Base-by-base conservation (phyloP, 768 basidiomycete species). In the Chalciporus pseudorubinellus region DNA sequence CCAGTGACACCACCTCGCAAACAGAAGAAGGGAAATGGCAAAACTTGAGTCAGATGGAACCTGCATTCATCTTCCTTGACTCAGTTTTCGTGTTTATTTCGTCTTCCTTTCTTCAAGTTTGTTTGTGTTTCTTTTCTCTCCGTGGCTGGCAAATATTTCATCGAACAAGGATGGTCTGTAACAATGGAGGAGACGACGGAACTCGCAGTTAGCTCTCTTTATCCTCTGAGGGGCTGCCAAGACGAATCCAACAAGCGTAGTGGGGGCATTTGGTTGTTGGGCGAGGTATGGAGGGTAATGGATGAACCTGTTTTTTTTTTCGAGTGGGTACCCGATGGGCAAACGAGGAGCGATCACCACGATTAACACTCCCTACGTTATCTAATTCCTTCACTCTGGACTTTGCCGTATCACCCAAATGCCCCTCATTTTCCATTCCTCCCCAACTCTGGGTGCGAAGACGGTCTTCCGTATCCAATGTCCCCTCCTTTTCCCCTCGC, bases 1-100 rank as follows among this genome's bases (percentile, higher is more conserved):
- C 92, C 89, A 6, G 88, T 95, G 61, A 98, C 95, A 58, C 94
- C 94, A 56, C 95, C 95, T 55, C 90, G 95, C 72, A 97, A 95
- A 80, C 85, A 87, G 75, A 95, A 94, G 88, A 95, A 95, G 84
- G 93, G 93, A 79, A 91, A 89, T 62, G 83, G 76, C 75, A 90
- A 89, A 79, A 81, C 74, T 67, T 74, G 33, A 71, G 68, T 54
- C 48, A 58, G 66, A 55, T 58, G 58, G 62, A 58, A 56, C 60
- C 7, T 34, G 47, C 26, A 48, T 55, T 59, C 57, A 59, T 68
- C 67, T 60, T 53, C 56, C 60, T 65, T 64, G 58, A 44, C 47
- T 57, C 63, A 50, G 54, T 48, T 48, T 42, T 36, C 58, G 12
- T 68, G 58, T 69, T 69, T 66, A 65, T 64, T 65, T 56, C 69